Percentiles rank a stretch among this genome's conserved stretches.
phyloP scores from a whole-genome alignment of 768 basidiomycete species.

The Hemileccinum rubropunctum region DNA sequence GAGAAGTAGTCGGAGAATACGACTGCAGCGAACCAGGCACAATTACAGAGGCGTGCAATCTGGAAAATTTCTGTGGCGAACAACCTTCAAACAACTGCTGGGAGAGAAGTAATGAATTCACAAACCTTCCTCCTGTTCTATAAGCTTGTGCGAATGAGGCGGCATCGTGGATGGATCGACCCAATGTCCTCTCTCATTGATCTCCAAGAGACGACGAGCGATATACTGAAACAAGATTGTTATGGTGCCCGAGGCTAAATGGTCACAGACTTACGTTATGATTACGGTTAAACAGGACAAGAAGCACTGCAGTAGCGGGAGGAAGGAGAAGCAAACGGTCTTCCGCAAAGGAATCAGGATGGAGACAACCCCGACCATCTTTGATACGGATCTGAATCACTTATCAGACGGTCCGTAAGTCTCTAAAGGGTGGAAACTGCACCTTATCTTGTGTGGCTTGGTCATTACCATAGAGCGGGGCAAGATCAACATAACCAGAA shows the following conservation, averaged over 20 bases:
- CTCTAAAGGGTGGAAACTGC: constrained; percentile 21
- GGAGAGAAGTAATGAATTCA: neutral
- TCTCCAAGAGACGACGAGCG: constrained; percentile 69
- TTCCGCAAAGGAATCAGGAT: constrained; percentile 76
- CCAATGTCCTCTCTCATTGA: constrained; percentile 74
- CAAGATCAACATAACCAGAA: constrained; percentile 82
- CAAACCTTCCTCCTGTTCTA: constrained; percentile 55
- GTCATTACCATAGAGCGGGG: constrained; percentile 78
- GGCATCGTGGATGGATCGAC: constrained; percentile 50
- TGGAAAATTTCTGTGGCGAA: constrained; percentile 70
- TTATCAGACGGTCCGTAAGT: neutral
- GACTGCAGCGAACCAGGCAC: constrained; percentile 72
- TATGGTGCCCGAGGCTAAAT: neutral
- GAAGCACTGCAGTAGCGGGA: constrained; percentile 67
- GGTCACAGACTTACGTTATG: constrained; percentile 60
- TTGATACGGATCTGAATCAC: constrained; percentile 32
- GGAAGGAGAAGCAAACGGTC: constrained; percentile 78
- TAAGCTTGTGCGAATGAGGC: constrained; percentile 31
- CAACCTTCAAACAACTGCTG: neutral
- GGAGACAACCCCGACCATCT: constrained; percentile 64
- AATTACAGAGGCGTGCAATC: constrained; percentile 73
- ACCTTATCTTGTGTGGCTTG: constrained; percentile 58
- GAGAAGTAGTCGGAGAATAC: constrained; percentile 87
- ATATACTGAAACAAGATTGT: constrained; percentile 55
- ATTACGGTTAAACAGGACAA: constrained; percentile 88